These are phyloP conservation scores for Acanthamoeba polyphaga DNA, from an alignment of 208 protist genomes.

Conservation along the genomic window DNA sequence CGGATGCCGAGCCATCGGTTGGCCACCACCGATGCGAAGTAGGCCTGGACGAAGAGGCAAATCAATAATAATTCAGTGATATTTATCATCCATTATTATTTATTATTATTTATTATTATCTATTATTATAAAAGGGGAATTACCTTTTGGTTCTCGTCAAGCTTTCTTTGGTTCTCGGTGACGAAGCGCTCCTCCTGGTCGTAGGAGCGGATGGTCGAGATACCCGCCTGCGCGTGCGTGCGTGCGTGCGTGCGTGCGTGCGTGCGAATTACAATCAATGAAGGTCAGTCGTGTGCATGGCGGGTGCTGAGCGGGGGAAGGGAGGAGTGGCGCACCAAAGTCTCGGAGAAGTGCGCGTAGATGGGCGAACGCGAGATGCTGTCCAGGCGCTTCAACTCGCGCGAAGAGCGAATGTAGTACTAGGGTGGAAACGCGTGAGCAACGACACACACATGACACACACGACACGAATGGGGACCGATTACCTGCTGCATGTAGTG, in stretches of 20 bases:
- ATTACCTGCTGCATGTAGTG: constrained; percentile 75
- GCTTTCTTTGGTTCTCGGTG: constrained; percentile 85
- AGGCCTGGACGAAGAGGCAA: not conserved
- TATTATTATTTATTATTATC: no score
- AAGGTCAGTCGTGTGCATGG: not conserved
- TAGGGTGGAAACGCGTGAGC: not conserved
- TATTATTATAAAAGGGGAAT: not conserved
- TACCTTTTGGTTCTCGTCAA: constrained; percentile 87
- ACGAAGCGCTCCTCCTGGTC: constrained; percentile 81
- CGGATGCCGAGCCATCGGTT: constrained; percentile 93
- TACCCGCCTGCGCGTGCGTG: not conserved
- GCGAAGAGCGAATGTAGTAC: constrained; percentile 76
- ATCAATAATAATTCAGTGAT: not conserved
- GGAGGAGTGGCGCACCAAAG: constrained; percentile 62
- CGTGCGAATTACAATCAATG: no score
- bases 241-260: no score
- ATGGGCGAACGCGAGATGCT: constrained; percentile 92
- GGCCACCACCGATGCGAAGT: constrained; percentile 41
- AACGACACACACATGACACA: not conserved
- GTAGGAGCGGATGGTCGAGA: constrained; percentile 50
- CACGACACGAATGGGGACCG: not conserved
- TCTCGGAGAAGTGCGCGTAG: constrained; percentile 94
- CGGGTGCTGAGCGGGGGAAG: no score
- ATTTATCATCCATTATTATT: not conserved
- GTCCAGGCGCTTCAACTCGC: constrained; percentile 82